These are phyloP conservation scores for Suillus clintonianus DNA, from an alignment of 768 basidiomycete species.

Conservation along the genomic window DNA sequence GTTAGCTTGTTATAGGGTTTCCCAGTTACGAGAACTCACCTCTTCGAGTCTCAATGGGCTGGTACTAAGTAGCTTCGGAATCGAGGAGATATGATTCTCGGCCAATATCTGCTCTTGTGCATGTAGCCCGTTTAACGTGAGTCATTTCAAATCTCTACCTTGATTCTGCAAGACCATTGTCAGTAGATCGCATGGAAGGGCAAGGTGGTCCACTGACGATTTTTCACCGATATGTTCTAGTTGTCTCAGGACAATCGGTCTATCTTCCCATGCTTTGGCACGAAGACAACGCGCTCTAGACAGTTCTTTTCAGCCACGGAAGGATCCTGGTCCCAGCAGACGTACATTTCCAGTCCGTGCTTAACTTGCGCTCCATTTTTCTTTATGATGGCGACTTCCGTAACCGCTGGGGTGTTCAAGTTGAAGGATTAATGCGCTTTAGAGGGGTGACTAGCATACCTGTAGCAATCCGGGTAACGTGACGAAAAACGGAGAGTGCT, in stretches of 20 bases:
- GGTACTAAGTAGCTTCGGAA: constrained; percentile 56
- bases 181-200: not conserved
- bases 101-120: constrained; percentile 60
- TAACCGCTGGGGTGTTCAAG: constrained; percentile 52
- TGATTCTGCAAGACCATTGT: constrained; percentile 19
- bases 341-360: constrained; percentile 74
- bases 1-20: constrained; percentile 6
- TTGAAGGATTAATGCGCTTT: constrained; percentile 7
- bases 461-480: constrained; percentile 73
- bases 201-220: constrained; percentile 55
- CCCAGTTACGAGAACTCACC: constrained; percentile 35
- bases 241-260: constrained; percentile 82
- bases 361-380: constrained; percentile 68
- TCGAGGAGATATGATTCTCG: constrained; percentile 66
- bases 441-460: constrained; percentile 42
- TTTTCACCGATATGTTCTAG: constrained; percentile 91
- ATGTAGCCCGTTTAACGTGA: not conserved
- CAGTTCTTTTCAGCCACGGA: not conserved
- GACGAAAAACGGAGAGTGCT: constrained; percentile 68
- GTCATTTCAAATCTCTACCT: constrained; percentile 13
- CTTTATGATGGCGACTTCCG: constrained; percentile 73
- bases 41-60: constrained; percentile 64
- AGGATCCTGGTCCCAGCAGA: not conserved
- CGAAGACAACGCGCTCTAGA: constrained; percentile 70
- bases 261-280: constrained; percentile 92